Base-by-base conservation (phyloP, 257 asterid species). In the Solanum sejunctum region DNA sequence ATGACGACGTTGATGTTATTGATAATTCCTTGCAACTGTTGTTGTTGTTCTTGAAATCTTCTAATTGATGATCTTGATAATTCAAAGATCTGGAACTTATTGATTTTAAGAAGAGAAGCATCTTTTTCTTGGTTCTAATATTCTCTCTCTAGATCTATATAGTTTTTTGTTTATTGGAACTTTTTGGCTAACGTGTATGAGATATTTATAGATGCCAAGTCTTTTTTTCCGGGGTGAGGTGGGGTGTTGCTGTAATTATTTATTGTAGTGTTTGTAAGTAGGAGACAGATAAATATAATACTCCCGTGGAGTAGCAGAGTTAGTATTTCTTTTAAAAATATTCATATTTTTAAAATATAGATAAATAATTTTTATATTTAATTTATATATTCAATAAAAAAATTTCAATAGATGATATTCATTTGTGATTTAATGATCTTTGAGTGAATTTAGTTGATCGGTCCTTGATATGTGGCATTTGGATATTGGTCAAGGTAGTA, bases 41-140 rank as follows among this genome's bases (percentile, higher is more conserved):
- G 23, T 18, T 64, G 5, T 39, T 57, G 3, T 10, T 75, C 26
- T 51, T 72, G 17, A 79, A 75, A 4, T 85, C 79, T 41, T 83
- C 64, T 58, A 58, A 10, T 16, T 80, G 86, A 51, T 86, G 88
- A 12, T 83, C 90, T 9, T 47, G 73, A 36, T 43, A 21, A 17
- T 92, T 91, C 43, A 90, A 91, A 43, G 89, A 88, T 80, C 79
- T 55, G 64, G 57, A 89, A 45, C 94, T 88, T 12, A 80, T 77
- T 3, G 92, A 90, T 91, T 89, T 92, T 87, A 88, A 88, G 85
- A 90, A 90, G 12, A 88, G 85, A 73, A 88, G 57, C 94, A 91
- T 92, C 13, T 43, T 21, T 86, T 28, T 83, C 6, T 20, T 26
- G 1, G 1, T 10, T 63, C 39, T 3, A 63, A 0, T 32, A 32